Base-by-base conservation (phyloP, 2,329 filamentous ascomycete species). In the Stagonosporopsis rhizophila region DNA sequence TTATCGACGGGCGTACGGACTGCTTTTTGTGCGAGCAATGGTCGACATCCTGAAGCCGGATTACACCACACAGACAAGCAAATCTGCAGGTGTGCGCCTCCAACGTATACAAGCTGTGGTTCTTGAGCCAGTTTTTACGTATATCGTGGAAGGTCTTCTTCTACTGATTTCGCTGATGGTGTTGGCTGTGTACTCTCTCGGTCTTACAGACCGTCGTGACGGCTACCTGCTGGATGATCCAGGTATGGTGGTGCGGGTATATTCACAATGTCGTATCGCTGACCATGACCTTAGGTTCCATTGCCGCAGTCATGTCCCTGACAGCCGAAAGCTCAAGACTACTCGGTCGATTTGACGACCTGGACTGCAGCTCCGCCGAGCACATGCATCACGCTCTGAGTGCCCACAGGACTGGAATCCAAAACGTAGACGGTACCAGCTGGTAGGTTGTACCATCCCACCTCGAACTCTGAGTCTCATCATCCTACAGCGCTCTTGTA, bases 111-210 rank as follows among this genome's bases (percentile, higher is more conserved):
- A 77, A n/a, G 66, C 76, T 1, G 68, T 79, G 1, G 53, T 77
- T 0, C 57, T 79, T 1, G 70, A 77, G 2, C 67, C 73, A 1
- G 42, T 65, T 0, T 79, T 79, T 44, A 69, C 72, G 0, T 76
- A 73, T 35, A 53, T 76, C 17, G 70, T 77, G 0, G 68, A 75
- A 23, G 70, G 50, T 0, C 51, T 78, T 2, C 61, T 79, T 1
- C 65, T 35, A 0, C 19, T 65, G 0, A 55, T 75, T 0, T 58
- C 61, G 5, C 3, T 74, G 3, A 57, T 64, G n/a, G 44, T 69
- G 3, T 4, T 17, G 14, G 34, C 34, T n/a, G 6, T 37, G n/a
- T 19, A 17, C 14, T 37, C 14, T 19, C n/a, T 37, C 4, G 30
- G 30, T 14, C 3, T 12, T 14, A n/a, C 30, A n/a, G 9, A 12